A percentile compares a stretch with the other conserved stretches of the same genome.
Conservation (phyloP, 179 eudicot species). For the Silene noctiflora region DNA sequence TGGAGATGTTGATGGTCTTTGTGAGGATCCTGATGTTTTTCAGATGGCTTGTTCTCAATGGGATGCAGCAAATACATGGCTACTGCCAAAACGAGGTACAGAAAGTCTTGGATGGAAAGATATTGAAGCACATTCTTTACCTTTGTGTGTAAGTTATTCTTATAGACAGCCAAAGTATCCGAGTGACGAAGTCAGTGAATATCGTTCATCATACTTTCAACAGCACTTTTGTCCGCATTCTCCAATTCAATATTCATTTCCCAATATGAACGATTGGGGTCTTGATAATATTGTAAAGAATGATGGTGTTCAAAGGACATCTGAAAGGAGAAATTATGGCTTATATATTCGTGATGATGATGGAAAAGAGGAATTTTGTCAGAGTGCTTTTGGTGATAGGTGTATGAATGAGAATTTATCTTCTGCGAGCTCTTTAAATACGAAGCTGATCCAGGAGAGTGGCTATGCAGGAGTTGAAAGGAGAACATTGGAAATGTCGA, state of each 20-base stretch:
- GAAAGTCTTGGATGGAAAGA: slow-evolving; percentile 27
- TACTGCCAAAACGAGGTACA: slow-evolving; percentile 19
- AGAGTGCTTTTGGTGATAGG: slow-evolving; percentile 19
- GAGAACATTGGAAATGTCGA: slow-evolving; percentile 17
- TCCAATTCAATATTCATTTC: slow-evolving; percentile 30
- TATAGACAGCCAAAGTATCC: slow-evolving; percentile 25
- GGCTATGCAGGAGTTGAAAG: slow-evolving; percentile 22
- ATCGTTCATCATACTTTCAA: slow-evolving; percentile 27
- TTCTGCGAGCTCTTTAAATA: slow-evolving; percentile 14
- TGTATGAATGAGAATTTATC: slow-evolving; percentile 13
- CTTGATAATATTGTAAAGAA: slow-evolving; percentile 26
- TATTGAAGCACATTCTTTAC: slow-evolving; percentile 25
- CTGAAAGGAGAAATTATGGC: slow-evolving; percentile 19
- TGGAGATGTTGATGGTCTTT: slow-evolving; percentile 30
- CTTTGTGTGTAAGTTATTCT: slow-evolving; percentile 17
- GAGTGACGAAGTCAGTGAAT: slow-evolving; percentile 21
- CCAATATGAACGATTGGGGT: slow-evolving; percentile 27
- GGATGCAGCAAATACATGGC: slow-evolving; percentile 27
- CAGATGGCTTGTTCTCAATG: slow-evolving; percentile 27
- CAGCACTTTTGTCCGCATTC: slow-evolving; percentile 29
- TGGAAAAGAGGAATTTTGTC: slow-evolving; percentile 31
- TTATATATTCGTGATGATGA: slow-evolving; percentile 26
- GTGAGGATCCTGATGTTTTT: slow-evolving; percentile 25
- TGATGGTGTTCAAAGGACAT: slow-evolving; percentile 28
- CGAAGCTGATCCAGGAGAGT: slow-evolving; percentile 14